Conservation (phyloP, 768 basidiomycete genomes). For the Tylopilus sp. region DNA sequence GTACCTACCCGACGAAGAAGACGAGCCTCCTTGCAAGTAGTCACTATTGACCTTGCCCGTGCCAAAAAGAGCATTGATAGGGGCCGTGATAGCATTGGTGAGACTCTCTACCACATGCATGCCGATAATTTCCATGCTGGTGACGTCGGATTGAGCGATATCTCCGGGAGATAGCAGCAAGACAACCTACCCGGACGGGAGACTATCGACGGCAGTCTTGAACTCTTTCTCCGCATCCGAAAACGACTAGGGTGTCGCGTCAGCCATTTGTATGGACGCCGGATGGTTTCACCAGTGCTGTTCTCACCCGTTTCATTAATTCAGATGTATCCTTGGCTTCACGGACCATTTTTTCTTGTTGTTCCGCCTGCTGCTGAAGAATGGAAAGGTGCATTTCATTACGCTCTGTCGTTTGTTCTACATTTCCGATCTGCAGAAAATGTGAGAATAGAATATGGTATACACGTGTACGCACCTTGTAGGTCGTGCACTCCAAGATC, state of each 20-base stretch:
- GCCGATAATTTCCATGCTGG: background rate
- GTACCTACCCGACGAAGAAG: background rate
- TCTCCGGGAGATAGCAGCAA: background rate
- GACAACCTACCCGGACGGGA: conserved; percentile 13
- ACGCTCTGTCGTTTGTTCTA: too few relatives aligned
- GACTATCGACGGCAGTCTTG: conserved; percentile 13
- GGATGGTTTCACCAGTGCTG: background rate
- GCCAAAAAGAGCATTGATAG: background rate
- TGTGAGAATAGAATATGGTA: too few relatives aligned
- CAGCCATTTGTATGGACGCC: background rate
- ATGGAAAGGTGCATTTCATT: too few relatives aligned
- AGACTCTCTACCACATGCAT: background rate
- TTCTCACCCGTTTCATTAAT: conserved; percentile 15
- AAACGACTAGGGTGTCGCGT: conserved; percentile 8
- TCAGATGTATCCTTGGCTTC: conserved; percentile 14
- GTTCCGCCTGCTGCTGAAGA: too few relatives aligned
- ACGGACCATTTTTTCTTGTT: too few relatives aligned
- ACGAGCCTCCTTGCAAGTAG: background rate
- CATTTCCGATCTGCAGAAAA: too few relatives aligned
- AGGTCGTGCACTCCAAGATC: too few relatives aligned
- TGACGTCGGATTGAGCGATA: background rate
- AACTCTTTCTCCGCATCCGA: conserved; percentile 13
- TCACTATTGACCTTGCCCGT: background rate
- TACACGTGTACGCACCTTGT: too few relatives aligned
- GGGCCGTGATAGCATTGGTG: background rate